These are phyloP conservation scores for Populus hybrid DNA, from an alignment of 441 rosid species.

Conservation along the genomic window DNA sequence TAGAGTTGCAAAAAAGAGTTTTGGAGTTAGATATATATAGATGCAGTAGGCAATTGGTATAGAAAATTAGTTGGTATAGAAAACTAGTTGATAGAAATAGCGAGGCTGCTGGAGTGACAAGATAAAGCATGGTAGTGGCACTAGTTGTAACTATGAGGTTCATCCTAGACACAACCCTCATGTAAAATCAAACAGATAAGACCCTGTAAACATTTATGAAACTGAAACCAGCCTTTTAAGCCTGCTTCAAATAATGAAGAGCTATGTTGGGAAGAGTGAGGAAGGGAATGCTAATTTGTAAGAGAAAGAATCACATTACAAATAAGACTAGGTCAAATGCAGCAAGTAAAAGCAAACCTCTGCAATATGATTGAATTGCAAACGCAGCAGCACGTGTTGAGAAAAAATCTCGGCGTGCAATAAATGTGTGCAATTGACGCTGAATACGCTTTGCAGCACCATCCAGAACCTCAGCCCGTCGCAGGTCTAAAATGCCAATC, in stretches of 20 bases:
- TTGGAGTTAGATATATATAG: too few species aligned
- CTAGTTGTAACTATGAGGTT: background rate
- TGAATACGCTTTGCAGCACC: constrained; percentile 79
- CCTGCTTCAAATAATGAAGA: background rate
- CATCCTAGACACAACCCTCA: background rate
- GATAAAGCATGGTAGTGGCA: background rate
- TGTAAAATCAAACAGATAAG: background rate
- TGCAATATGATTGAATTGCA: constrained; percentile 77
- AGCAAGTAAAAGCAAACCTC: constrained; percentile 55
- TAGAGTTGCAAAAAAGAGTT: background rate
- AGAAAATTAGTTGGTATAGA: background rate
- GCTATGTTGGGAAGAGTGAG: background rate
- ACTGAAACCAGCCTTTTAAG: constrained; percentile 8
- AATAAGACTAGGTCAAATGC: background rate
- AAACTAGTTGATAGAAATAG: background rate
- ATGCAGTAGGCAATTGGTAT: background rate
- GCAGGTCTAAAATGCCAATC: constrained; percentile 83
- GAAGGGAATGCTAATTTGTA: background rate
- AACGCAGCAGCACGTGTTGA: constrained; percentile 55
- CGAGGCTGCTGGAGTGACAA: background rate
- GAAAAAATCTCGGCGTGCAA: constrained; percentile 52
- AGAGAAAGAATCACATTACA: background rate
- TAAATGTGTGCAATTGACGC: constrained; percentile 56
- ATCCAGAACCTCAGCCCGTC: constrained; percentile 86
- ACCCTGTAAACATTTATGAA: background rate